Base-by-base conservation (phyloP, 345 rosid genomes). In the Populus davidiana region DNA sequence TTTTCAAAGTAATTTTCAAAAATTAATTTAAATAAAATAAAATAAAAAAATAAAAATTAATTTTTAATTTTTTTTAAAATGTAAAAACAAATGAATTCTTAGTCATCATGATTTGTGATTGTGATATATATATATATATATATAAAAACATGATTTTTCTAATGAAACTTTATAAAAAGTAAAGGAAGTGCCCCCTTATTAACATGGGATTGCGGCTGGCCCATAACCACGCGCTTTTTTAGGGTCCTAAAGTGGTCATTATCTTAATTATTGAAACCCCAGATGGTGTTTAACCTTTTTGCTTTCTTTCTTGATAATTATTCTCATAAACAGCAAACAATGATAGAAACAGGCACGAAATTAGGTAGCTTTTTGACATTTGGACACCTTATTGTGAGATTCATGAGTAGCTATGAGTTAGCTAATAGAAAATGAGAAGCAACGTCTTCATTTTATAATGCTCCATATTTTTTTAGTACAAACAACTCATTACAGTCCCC, bases 301-400 rank as follows among this genome's bases (percentile, higher is more conserved):
- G 3, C 36, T 72, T 72, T 33, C 17, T 1, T 54, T 54, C 43
- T 39, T 1, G 2, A 31, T 72, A 72, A 61, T 78, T 66, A 17
- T 49, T 36, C 29, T 68, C 7, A 64, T 72, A 75, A 79, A 72
- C 52, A 50, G 64, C 54, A 20, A 43, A 66, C 69, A 72, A 80
- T 77, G 69, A 78, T 78, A 67, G 52, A 72, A 50, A 59, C 69
- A 38, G 54, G 73, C 81, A 66, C 20, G 73, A 72, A 74, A 74
- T 56, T 21, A 29, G 79, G 72, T 33, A 10, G 44, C 77, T 71
- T 83, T 83, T 77, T 78, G 74, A 56, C 79, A 80, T 74, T 75
- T 75, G 74, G 8, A 36, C 16, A 6, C 38, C 59, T 44, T 36
- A 49, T 73, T 43, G 59, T 11, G 21, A 77, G 50, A 59, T 71